Base-by-base conservation (phyloP, 164 flowering plant genomes). In the Brasenia schreberi region DNA sequence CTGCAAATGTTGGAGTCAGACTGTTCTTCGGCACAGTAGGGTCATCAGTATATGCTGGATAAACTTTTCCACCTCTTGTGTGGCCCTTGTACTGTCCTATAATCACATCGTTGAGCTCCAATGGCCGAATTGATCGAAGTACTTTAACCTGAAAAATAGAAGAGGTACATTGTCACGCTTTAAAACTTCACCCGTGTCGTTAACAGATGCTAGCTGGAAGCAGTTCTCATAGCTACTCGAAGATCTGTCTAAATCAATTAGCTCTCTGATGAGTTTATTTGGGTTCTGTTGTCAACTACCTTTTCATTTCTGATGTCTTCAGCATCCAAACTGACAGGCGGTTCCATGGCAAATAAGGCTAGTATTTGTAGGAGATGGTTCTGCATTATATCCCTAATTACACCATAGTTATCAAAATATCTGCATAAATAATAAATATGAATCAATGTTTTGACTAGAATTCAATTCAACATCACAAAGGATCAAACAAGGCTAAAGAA, bases 271-370 rank as follows among this genome's bases (percentile, higher is more conserved):
- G 0, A 52, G 18, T 42, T 42, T 9, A n/a, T 52, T 19, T 27
- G 68, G 27, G 61, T 18, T 58, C 19, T 19, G 18, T 33, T 45
- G 53, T 27, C 27, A 23, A 65, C 59, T n/a, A 89, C 98, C 98
- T 90, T 92, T 73, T 92, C 98, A 72, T 87, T 90, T 72, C 96
- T 77, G 19, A 92, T 78, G 74, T 92, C 98, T 72, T 90, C 98
- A 1, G 82, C 98, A 76, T 90, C 96, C 68, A 92, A 79, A 80
- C 85, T 90, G 69, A 90, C 93, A 19, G 98, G 98, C 52, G 98
- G 77, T 75, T 92, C 98, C 98, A 92, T 92, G 17, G 98, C 96
- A 79, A 92, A 84, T 5, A 92, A 71, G 5, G 96, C 90, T 5
- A 92, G 70, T 61, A 85, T 90, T 79, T 92, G 98, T 63, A 92